These are phyloP conservation scores for Lichtheimia corymbifera DNA, from an alignment of 371 early-diverging fungal species.

Conservation along the genomic window DNA sequence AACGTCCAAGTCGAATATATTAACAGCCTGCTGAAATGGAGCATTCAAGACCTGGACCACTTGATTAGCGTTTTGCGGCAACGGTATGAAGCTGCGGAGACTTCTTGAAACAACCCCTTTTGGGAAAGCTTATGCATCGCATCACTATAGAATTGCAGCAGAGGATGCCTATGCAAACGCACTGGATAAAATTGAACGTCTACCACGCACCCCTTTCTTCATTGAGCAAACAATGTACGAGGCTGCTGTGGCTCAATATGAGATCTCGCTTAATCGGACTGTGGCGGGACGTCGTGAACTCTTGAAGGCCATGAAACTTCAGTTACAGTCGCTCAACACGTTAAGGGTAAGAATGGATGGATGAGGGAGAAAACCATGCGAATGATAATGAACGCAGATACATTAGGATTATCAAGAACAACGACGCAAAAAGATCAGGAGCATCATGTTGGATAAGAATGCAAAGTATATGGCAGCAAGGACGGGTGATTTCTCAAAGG, in stretches of 20 bases:
- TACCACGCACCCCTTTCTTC: slow-evolving; percentile 10
- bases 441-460: slow-evolving; percentile 1
- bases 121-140: too few relatives aligned
- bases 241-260: slow-evolving; percentile 8
- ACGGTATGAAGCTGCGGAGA: slow-evolving; percentile 9
- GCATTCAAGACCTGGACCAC: slow-evolving; percentile 14
- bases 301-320: slow-evolving; percentile 12
- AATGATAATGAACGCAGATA: too few relatives aligned
- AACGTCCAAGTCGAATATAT: slow-evolving; percentile 18
- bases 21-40: slow-evolving; percentile 19
- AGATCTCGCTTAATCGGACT: slow-evolving; percentile 4
- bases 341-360: slow-evolving; percentile 8
- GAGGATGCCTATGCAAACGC: slow-evolving; percentile 13
- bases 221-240: slow-evolving; percentile 9
- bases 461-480: slow-evolving; percentile 10
- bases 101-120: too few relatives aligned
- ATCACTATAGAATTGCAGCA: slow-evolving; percentile 7
- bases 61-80: slow-evolving; percentile 14
- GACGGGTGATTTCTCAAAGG: slow-evolving; percentile 9
- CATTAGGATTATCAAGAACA: slow-evolving; percentile 12
- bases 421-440: slow-evolving; percentile 19
- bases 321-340: slow-evolving; percentile 11
- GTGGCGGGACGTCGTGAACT: slow-evolving; percentile 12
- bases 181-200: slow-evolving; percentile 8
- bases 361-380: too few relatives aligned